These are phyloP conservation scores for Cyberlindnera bimundalis DNA, from an alignment of 805 yeast species.

Conservation along the genomic window DNA sequence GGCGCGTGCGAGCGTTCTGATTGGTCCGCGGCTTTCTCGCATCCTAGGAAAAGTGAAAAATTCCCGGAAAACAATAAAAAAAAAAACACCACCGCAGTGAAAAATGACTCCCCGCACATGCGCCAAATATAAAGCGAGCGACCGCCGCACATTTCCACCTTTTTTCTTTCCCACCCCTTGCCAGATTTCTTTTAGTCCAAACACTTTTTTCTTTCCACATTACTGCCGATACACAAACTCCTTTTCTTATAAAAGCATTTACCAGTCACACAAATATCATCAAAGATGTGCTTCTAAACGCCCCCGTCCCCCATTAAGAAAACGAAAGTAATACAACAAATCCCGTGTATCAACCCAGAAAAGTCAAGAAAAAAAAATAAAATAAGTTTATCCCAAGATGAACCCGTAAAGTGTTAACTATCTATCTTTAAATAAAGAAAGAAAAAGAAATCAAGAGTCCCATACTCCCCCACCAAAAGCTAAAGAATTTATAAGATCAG, in stretches of 20 bases:
- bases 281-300: slow-evolving; percentile 28
- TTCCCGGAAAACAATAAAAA: background rate
- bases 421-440: background rate
- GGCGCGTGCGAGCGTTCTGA: no score
- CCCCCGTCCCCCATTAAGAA: slow-evolving; percentile 15
- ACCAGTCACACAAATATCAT: background rate
- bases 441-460: slow-evolving; percentile 8
- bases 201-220: slow-evolving; percentile 12
- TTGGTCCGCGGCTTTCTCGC: no score
- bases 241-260: background rate
- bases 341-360: background rate
- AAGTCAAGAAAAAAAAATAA: slow-evolving; percentile 8
- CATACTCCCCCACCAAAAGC: slow-evolving; percentile 6
- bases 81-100: background rate
- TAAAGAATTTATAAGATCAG: slow-evolving; percentile 4
- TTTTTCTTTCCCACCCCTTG: background rate
- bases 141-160: background rate
- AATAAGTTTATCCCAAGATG: slow-evolving; percentile 6
- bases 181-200: background rate
- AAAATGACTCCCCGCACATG: background rate
- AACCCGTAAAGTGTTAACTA: slow-evolving; percentile 1
- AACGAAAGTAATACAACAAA: slow-evolving; percentile 1
- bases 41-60: no score
- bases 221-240: slow-evolving; percentile 17
- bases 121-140: background rate